Base-by-base conservation (phyloP, 2,329 filamentous ascomycete species). In the Fusarium nelsonii region DNA sequence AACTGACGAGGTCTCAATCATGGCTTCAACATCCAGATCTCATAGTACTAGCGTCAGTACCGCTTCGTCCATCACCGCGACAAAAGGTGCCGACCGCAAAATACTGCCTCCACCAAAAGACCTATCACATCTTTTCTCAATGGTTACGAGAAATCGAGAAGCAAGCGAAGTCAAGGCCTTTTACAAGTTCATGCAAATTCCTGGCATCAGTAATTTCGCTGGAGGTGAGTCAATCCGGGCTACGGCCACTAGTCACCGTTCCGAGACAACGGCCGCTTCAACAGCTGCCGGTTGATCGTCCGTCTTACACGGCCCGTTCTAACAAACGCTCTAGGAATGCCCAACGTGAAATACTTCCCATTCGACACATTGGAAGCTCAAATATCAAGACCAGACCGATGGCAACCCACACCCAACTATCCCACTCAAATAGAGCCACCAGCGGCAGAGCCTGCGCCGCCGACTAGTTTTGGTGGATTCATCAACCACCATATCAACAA, bases 351-450 rank as follows among this genome's bases (percentile, higher is more conserved):
- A 60, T 93, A 93, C 81, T 97, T 97, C 76, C 94, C 94, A 10
- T 97, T 92, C 79, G 94, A 97, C 74, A 96, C 93, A 1, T 88
- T 97, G 67, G 93, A 97, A 80, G 92, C 94, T 40, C 89, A 91
- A 69, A 88, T 91, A 65, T 44, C 92, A 93, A 33, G 87, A 88
- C 65, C 90, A 93, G 84, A 91, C 68, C 88, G 94, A 78, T 96
- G 92, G 85, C 84, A 87, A 34, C 91, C 91, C 2, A 90, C 90
- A 12, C 87, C 89, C 37, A 92, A 91, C 76, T 81, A 84, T 46
- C 87, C 88, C 10, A 53, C 46, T 8, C 33, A 65, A 11, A 76
- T 75, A 52, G 71, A 53, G 28, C 74, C 32, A 16, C n/a, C 32
- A 39, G 34, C 23, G 15, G 8, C 30, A 59, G 45, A 45, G 36